These are phyloP conservation scores for Epithele typhae DNA, from an alignment of 768 basidiomycete species.

Conservation along the genomic window DNA sequence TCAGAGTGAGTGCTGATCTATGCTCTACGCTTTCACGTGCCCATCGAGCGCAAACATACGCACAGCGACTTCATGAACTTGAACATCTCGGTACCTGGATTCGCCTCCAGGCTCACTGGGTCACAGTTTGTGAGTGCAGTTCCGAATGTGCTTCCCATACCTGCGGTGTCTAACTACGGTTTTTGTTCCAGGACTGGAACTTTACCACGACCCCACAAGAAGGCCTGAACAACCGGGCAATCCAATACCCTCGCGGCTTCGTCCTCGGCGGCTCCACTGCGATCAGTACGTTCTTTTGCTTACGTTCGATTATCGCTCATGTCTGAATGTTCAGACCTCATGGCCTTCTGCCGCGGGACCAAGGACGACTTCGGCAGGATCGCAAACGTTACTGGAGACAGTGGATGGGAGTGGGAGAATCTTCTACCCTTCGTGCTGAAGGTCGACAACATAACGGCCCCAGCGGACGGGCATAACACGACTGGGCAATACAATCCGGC, in stretches of 20 bases:
- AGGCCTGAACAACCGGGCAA: conserved; percentile 15
- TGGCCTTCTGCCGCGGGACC: conserved; percentile 3
- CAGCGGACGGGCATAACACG: conserved; percentile 19
- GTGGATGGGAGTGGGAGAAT: conserved; percentile 22
- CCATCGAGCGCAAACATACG: not conserved
- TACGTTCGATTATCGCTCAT: not conserved
- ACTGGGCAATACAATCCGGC: conserved; percentile 19
- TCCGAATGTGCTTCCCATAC: not conserved
- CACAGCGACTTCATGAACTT: not conserved
- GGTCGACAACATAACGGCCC: conserved; percentile 16
- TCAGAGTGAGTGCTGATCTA: not conserved
- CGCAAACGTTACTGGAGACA: conserved; percentile 21
- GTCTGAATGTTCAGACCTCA: not conserved
- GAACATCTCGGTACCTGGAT: not conserved
- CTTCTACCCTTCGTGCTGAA: conserved; percentile 15
- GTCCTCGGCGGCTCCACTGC: conserved; percentile 23
- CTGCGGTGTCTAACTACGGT: not conserved
- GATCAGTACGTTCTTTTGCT: conserved; percentile 18
- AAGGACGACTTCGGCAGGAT: conserved; percentile 18
- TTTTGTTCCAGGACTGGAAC: conserved; percentile 19
- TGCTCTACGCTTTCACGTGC: not conserved
- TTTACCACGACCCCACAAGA: conserved; percentile 23
- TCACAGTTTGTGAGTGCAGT: not conserved
- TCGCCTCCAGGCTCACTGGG: not conserved
- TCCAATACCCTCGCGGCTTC: conserved; percentile 21